Base-by-base conservation (phyloP, 2,329 filamentous ascomycete genomes). In the Colletotrichum endophyticum region DNA sequence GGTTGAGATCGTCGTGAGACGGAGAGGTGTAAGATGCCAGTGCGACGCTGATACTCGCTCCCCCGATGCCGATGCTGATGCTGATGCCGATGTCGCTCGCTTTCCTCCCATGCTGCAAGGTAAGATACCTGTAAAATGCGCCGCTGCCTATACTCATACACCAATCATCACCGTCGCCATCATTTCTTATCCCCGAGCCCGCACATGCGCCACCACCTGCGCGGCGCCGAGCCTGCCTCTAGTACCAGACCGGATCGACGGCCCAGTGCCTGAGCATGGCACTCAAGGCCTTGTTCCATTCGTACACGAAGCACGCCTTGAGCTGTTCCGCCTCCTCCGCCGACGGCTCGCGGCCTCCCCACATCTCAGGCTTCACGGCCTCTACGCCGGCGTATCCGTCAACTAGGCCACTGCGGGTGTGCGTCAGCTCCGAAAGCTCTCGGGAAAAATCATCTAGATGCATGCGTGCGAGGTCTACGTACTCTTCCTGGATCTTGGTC, bases 251-350 rank as follows among this genome's bases (percentile, higher is more conserved):
- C 5, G 94, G 94, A 7, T 92, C 86, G 2, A 85, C 84, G 12
- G 90, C 85, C 94, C 94, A 95, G 81, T 95, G 93, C 72, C 91
- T 85, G 76, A 95, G 85, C 92, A 95, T 92, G 72, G 90, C 91
- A 44, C 89, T 85, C 30, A 95, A 84, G 1, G 93, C 94, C 78
- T 86, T 86, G 34, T 87, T 91, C 94, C 94, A 95, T 83, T 95
- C 94, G 28, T 87, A 87, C 78, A 91, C 88, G 81, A 95, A 94
- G 70, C 91, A 93, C 44, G 85, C 87, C 2, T 92, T 88, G 36
- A 95, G 88, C 82, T 92, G 89, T 6, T 88, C 84, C 1, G 91
- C 87, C 73, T 93, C 90, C 3, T 90, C 89, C 2, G 86, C 81
- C 3, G 89, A 86, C 0, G 94, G 93, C 30, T 86, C 83, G 39